Percentiles rank a stretch among this genome's conserved stretches.
Conservation (phyloP, 441 rosid genomes). For the Jatropha multifida region DNA sequence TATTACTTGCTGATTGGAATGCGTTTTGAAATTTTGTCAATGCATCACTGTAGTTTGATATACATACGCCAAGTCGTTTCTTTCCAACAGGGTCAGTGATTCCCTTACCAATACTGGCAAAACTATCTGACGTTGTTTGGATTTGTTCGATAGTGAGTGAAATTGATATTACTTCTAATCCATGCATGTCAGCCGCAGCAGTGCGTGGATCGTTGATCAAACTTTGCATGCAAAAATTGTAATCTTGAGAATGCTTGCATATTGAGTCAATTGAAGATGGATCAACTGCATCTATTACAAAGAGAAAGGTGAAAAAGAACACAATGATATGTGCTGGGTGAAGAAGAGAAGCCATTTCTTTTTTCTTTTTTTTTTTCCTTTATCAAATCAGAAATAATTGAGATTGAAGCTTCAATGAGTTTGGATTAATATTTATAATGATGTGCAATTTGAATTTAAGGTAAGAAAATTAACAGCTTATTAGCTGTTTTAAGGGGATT, state of each 20-base stretch:
- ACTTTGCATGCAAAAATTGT: not conserved
- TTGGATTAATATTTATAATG: too few relatives aligned
- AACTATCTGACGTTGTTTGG: not conserved
- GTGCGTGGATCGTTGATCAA: not conserved
- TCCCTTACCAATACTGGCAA: not conserved
- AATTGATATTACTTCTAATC: constrained; percentile 1
- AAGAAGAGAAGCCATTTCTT: too few relatives aligned
- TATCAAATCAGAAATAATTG: too few relatives aligned
- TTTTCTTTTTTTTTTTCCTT: too few relatives aligned
- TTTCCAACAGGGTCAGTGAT: not conserved
- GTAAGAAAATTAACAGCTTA: too few relatives aligned
- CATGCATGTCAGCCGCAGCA: not conserved
- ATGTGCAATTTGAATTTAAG: too few relatives aligned
- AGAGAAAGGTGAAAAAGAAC: too few relatives aligned
- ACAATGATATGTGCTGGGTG: too few relatives aligned
- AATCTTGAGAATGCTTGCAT: constrained; percentile 9
- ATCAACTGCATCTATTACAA: not conserved
- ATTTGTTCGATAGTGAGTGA: not conserved
- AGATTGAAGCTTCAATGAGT: too few relatives aligned
- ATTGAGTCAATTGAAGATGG: not conserved
- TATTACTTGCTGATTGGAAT: not conserved
- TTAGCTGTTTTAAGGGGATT: too few relatives aligned
- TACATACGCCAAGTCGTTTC: constrained; percentile 10
- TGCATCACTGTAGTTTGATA: not conserved
- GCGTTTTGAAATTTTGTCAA: not conserved